These are phyloP conservation scores for Candida nonsorbophila DNA, from an alignment of 805 yeast species.

Conservation along the genomic window DNA sequence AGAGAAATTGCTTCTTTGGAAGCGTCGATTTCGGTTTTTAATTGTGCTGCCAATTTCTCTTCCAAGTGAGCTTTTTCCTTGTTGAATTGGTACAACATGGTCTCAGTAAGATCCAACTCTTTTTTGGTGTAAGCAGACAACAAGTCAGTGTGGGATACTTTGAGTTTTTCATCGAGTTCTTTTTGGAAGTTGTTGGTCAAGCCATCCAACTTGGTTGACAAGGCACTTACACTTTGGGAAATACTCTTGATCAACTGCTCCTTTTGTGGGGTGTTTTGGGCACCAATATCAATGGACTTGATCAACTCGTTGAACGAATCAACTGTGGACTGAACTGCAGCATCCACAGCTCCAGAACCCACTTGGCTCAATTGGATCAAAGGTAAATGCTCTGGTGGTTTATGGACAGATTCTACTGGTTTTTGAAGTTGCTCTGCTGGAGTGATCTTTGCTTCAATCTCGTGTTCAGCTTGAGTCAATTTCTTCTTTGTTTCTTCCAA, in stretches of 20 bases:
- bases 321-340: conserved; percentile 27
- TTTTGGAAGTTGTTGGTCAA: conserved; percentile 31
- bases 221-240: conserved; percentile 24
- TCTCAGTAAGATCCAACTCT: conserved; percentile 53
- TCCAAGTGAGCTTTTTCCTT: conserved; percentile 58
- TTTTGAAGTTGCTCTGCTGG: conserved; percentile 40
- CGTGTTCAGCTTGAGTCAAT: conserved; percentile 10
- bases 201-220: conserved; percentile 25
- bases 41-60: conserved; percentile 49
- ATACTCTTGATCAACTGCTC: conserved; percentile 25
- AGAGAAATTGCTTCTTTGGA: conserved; percentile 59
- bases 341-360: conserved; percentile 21
- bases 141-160: conserved; percentile 33
- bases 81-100: conserved; percentile 57
- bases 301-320: conserved; percentile 35
- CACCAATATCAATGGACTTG: conserved; percentile 23
- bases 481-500: conserved; percentile 32
- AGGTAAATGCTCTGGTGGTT: conserved; percentile 26
- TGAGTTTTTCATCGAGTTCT: conserved; percentile 29
- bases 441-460: conserved; percentile 7
- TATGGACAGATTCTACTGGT: conserved; percentile 31
- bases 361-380: conserved; percentile 21
- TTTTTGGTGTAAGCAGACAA: conserved; percentile 37
- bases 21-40: conserved; percentile 61
- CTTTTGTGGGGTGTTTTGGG: conserved; percentile 17